phyloP scores from a whole-genome alignment of 2,329 filamentous ascomycete species.

The Amesomyces nigricolor region DNA sequence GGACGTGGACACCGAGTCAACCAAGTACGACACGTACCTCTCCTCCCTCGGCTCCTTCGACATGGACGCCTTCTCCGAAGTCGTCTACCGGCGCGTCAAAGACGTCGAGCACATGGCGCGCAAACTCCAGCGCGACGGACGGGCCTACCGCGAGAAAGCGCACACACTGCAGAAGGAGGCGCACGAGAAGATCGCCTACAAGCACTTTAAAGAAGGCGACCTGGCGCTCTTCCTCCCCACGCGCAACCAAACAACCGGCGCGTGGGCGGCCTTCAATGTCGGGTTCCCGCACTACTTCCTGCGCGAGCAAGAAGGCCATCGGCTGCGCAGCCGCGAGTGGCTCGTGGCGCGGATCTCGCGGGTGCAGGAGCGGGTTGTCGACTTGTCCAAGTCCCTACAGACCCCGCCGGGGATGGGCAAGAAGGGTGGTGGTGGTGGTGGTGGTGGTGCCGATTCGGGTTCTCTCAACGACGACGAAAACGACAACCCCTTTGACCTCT shows the following conservation, averaged over 20 bases:
- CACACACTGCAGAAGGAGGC: constrained; percentile 76
- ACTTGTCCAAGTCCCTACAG: constrained; percentile 73
- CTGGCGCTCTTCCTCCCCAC: constrained; percentile 91
- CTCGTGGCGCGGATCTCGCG: constrained; percentile 90
- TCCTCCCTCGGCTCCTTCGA: constrained; percentile 71
- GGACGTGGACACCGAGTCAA: constrained; percentile 59
- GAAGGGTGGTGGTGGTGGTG: constrained; percentile 27
- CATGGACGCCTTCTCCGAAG: constrained; percentile 76
- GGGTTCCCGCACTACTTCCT: constrained; percentile 96
- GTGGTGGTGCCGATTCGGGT: constrained; percentile 40
- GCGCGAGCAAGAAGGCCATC: constrained; percentile 84
- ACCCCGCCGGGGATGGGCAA: constrained; percentile 30
- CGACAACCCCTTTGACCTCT: constrained; percentile 95
- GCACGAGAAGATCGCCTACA: constrained; percentile 93
- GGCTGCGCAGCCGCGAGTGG: constrained; percentile 82
- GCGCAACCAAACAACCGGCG: constrained; percentile 85
- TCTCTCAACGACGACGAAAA: constrained; percentile 64
- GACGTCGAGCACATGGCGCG: constrained; percentile 90
- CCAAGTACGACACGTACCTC: constrained; percentile 71
- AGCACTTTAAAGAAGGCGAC: constrained; percentile 93
- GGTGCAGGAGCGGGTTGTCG: constrained; percentile 88
- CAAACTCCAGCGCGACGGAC: constrained; percentile 86
- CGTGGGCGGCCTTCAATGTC: constrained; percentile 98
- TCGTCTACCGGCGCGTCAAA: constrained; percentile 81
- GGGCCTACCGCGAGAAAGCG: constrained; percentile 80